phyloP scores from a whole-genome alignment of 169 alveolate genomes.

The Cryptosporidium baileyi region DNA sequence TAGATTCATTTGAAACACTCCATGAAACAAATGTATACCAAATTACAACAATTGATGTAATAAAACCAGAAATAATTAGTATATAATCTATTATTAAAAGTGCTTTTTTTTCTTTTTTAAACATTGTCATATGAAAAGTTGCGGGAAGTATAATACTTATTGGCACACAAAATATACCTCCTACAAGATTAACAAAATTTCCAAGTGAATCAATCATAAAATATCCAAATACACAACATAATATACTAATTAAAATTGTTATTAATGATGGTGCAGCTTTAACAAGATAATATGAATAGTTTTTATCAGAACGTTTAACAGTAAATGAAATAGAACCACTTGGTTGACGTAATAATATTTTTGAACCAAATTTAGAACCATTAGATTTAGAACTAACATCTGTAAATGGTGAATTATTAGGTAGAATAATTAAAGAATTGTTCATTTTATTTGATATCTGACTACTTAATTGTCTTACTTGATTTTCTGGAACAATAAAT shows the following conservation, averaged over 20 bases:
- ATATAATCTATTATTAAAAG: background rate
- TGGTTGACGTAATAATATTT: slow-evolving; percentile 21
- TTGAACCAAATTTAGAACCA: slow-evolving; percentile 15
- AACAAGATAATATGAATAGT: background rate
- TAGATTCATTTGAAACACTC: slow-evolving; percentile 29
- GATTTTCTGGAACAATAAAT: slow-evolving; percentile 28
- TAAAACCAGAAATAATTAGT: slow-evolving; percentile 9
- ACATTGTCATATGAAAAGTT: slow-evolving; percentile 10
- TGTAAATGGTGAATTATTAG: background rate
- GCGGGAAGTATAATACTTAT: slow-evolving; percentile 61
- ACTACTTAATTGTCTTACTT: background rate
- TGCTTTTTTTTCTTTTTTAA: background rate
- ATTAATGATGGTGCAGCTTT: slow-evolving; percentile 34
- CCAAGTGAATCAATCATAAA: slow-evolving; percentile 54
- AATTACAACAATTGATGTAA: slow-evolving; percentile 20
- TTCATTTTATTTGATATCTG: background rate
- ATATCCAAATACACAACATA: slow-evolving; percentile 28
- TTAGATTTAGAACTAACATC: background rate
- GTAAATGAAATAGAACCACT: slow-evolving; percentile 49
- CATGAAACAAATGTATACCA: slow-evolving; percentile 42
- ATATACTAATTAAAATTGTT: background rate
- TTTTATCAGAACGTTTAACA: background rate
- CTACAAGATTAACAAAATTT: slow-evolving; percentile 63
- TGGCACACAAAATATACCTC: slow-evolving; percentile 61
- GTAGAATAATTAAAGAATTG: background rate